Base-by-base conservation (phyloP, 257 asterid genomes). In the Petunia secreta region DNA sequence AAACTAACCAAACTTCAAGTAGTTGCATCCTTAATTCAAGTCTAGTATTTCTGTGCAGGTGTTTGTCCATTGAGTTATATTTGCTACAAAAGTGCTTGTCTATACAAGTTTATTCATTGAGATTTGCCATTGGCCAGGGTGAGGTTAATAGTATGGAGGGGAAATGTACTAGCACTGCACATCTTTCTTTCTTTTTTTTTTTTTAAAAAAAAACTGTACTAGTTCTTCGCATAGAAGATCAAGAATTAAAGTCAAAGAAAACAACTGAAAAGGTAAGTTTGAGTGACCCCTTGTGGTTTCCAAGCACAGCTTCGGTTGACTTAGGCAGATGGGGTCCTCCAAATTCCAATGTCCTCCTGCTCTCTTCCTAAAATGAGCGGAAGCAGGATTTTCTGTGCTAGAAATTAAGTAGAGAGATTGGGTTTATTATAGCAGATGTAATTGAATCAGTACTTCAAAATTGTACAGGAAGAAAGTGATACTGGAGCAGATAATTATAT, bases 11-110 rank as follows among this genome's bases (percentile, higher is more conserved):
- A 73, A 50, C 62, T 73, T 58, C 36, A 50, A 73, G 62, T 73
- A 6, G 14, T 73, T 48, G 46, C 36, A 73, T 50, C 34, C 58
- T 60, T 71, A 36, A 34, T 71, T 73, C 6, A 73, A 50, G 43
- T 50, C 34, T 73, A 36, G 46, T 73, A 50, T 62, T 50, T 73
- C 14, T 50, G 34, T 25, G 14, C 43, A 50, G 46, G 34, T 73
- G 36, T 53, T 71, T 73, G 63, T 53, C 36, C 36, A 50, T 73
- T 50, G 78, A 73, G 37, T 73, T 50, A 50, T 73, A 50, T 73
- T 50, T 73, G 5, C 62, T 50, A 34, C 5, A 13, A 3, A 5
- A 36, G 14, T 38, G 41, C 44, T 50, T 50, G 36, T 13, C 63
- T 50, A 73, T 50, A 36, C 78, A 6, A 73, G 46, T 73, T 73